These are phyloP conservation scores for Suillus weaverae DNA, from an alignment of 768 basidiomycete species.

Conservation along the genomic window DNA sequence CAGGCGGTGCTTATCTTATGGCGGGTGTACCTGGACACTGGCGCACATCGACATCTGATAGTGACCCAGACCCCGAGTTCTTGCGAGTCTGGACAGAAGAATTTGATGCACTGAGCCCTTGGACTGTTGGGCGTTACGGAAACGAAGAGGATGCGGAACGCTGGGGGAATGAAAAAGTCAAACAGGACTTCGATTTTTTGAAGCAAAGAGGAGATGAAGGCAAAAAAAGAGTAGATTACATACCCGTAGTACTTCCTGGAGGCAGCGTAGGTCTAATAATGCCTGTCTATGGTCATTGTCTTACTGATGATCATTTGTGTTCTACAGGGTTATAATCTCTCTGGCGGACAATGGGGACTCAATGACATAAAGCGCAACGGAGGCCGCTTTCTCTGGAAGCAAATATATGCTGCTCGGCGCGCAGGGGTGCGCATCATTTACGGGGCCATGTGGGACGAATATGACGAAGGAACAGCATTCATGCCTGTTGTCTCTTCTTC, in stretches of 20 bases:
- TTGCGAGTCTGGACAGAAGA: slow-evolving; percentile 70
- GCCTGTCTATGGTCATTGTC: neutral
- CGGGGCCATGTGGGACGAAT: slow-evolving; percentile 90
- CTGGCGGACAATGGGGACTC: slow-evolving; percentile 67
- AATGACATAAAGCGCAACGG: slow-evolving; percentile 74
- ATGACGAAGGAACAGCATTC: slow-evolving; percentile 83
- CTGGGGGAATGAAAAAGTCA: slow-evolving; percentile 63
- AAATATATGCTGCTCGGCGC: slow-evolving; percentile 66
- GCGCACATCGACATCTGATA: slow-evolving; percentile 70
- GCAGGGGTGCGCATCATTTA: slow-evolving; percentile 68
- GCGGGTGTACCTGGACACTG: slow-evolving; percentile 73
- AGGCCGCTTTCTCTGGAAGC: slow-evolving; percentile 78
- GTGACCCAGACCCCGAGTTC: slow-evolving; percentile 67
- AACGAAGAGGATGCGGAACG: slow-evolving; percentile 60
- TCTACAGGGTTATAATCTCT: slow-evolving; percentile 66
- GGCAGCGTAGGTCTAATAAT: slow-evolving; percentile 60
- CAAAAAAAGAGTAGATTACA: slow-evolving; percentile 66
- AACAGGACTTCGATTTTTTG: slow-evolving; percentile 62
- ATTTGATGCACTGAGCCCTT: slow-evolving; percentile 80
- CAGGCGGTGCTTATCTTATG: slow-evolving; percentile 74
- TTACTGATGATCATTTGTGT: slow-evolving; percentile 10
- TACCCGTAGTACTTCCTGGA: slow-evolving; percentile 83
- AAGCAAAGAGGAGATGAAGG: slow-evolving; percentile 45
- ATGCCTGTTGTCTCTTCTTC: slow-evolving; percentile 69
- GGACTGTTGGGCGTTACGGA: slow-evolving; percentile 75